Evolutionary conservation across 371 early-diverging fungal genomes (phyloP).

Genomic region (Mucor circinelloides): DNA sequence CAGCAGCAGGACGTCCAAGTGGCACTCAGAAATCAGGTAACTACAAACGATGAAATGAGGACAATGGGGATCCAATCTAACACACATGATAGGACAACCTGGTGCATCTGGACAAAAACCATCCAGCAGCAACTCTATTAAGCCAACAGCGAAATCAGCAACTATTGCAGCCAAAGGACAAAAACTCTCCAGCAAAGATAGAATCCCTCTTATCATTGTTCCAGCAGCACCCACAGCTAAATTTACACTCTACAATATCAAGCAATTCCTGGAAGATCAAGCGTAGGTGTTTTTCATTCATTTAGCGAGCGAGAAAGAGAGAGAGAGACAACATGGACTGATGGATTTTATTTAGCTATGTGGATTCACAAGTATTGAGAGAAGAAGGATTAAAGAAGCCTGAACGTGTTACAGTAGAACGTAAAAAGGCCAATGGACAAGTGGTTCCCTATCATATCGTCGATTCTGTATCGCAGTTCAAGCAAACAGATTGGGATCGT

Average conservation of each 20-base stretch:
- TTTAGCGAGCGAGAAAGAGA: no score
- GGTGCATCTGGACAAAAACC: slow-evolving; percentile 10
- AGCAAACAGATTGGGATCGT: slow-evolving; percentile 80
- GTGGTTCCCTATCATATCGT: slow-evolving; percentile 65
- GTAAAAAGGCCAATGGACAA: slow-evolving; percentile 51
- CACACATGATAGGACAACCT: slow-evolving; percentile 3
- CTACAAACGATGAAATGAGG: neutral
- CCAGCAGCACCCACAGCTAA: slow-evolving; percentile 84
- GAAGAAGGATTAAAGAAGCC: slow-evolving; percentile 71
- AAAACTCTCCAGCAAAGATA: slow-evolving; percentile 32
- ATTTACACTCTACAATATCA: slow-evolving; percentile 84
- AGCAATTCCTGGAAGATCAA: slow-evolving; percentile 76
- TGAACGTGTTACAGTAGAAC: slow-evolving; percentile 59
- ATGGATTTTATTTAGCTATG: slow-evolving; percentile 46
- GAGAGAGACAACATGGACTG: no score
- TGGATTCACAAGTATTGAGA: slow-evolving; percentile 65
- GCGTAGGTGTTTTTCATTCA: slow-evolving; percentile 56
- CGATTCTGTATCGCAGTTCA: slow-evolving; percentile 71
- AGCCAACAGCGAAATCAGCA: neutral
- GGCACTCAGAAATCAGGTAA: slow-evolving; percentile 15
- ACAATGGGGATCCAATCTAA: neutral
- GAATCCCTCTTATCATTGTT: slow-evolving; percentile 86
- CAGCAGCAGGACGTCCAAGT: neutral
- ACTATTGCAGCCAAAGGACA: slow-evolving; percentile 15
- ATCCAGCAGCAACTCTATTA: neutral